These are phyloP conservation scores for Physcomitrium patens DNA, from an alignment of 225 moss, liverwort and hornwort species.

Conservation along the genomic window DNA sequence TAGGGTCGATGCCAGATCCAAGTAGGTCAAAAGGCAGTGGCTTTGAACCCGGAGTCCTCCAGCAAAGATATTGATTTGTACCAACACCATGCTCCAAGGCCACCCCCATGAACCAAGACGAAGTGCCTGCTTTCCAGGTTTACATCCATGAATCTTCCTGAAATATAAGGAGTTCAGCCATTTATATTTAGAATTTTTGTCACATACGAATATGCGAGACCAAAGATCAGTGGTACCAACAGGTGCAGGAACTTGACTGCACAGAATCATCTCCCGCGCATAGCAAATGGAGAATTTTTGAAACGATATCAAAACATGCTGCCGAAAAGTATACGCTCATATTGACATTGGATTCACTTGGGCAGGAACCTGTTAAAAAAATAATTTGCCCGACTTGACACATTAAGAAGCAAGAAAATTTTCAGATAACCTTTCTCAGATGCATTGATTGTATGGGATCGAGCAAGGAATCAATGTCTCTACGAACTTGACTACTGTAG, in stretches of 20 bases:
- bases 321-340: too few relatives aligned
- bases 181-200: not conserved
- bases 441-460: slow-evolving; percentile 51
- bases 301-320: too few relatives aligned
- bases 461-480: slow-evolving; percentile 49
- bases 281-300: too few relatives aligned
- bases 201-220: too few relatives aligned
- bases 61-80: slow-evolving; percentile 87
- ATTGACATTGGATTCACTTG: too few relatives aligned
- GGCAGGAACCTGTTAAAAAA: too few relatives aligned
- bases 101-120: slow-evolving; percentile 84
- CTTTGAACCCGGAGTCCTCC: slow-evolving; percentile 76
- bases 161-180: not conserved
- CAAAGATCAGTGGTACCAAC: not conserved
- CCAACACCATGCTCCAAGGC: slow-evolving; percentile 97
- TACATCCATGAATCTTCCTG: slow-evolving; percentile 49
- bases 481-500: slow-evolving; percentile 47
- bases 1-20: slow-evolving; percentile 82
- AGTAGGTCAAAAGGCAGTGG: slow-evolving; percentile 78
- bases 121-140: slow-evolving; percentile 69
- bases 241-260: too few relatives aligned
- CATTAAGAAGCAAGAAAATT: not conserved
- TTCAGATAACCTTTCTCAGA: slow-evolving; percentile 37
- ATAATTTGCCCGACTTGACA: too few relatives aligned
- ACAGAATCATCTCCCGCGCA: too few relatives aligned